A percentile compares a stretch with the other conserved stretches of the same genome.
These are phyloP conservation scores for Tetracentron sinense DNA, from an alignment of 164 flowering plant species.

Conservation along the genomic window DNA sequence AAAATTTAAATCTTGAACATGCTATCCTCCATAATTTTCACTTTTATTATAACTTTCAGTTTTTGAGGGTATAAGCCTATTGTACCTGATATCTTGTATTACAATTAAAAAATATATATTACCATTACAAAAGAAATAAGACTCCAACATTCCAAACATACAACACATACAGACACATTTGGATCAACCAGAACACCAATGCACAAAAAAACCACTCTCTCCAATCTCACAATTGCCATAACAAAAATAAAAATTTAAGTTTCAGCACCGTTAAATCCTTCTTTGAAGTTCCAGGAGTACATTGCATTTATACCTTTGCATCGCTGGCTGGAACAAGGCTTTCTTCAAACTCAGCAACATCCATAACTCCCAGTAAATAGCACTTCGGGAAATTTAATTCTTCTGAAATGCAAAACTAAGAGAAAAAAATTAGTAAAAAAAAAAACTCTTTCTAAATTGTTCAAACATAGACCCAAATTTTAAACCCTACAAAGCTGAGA, in stretches of 20 bases:
- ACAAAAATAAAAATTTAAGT: background rate
- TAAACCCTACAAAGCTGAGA: background rate
- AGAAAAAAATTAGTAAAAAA: constrained; percentile 1
- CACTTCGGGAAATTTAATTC: constrained; percentile 17
- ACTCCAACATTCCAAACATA: background rate
- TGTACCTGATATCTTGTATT: no score
- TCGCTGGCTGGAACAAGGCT: constrained; percentile 68
- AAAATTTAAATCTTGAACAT: no score
- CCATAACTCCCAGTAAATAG: constrained; percentile 48
- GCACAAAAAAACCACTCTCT: background rate
- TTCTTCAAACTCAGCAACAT: constrained; percentile 79
- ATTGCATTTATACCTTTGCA: constrained; percentile 66
- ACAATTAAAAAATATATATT: no score
- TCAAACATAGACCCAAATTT: background rate
- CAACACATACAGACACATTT: background rate
- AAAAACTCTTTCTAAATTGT: background rate
- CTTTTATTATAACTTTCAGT: no score
- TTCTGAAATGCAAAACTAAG: constrained; percentile 24
- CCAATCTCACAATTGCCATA: background rate
- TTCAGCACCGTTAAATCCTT: background rate
- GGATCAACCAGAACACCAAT: background rate
- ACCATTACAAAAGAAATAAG: background rate
- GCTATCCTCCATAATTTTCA: no score
- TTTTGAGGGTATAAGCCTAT: no score
- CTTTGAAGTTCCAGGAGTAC: background rate